Base-by-base conservation (phyloP, 257 asterid species). In the Striga asiatica region DNA sequence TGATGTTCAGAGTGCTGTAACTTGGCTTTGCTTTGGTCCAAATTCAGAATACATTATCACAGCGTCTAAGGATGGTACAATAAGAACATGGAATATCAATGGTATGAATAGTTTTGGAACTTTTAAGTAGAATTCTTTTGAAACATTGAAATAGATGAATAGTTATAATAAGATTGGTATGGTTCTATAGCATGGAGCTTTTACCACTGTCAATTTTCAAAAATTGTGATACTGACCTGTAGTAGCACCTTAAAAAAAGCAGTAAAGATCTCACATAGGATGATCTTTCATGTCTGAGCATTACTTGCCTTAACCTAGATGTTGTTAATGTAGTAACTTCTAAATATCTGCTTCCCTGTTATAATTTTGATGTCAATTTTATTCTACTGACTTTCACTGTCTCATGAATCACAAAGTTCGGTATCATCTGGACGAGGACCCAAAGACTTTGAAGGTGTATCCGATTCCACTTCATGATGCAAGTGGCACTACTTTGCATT, bases 21-120 rank as follows among this genome's bases (percentile, higher is more conserved):
- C 97, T 21, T 92, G 99, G 93, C 81, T 92, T 65, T 85, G 99
- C 85, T 92, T 92, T 66, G 52, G 77, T 62, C 93, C 86, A 41
- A 78, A 79, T 73, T 92, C 99, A 25, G 97, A 92, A 60, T 80
- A 92, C 66, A 75, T 92, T 60, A 71, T 92, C 73, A 92, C 99
- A 8, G 87, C 94, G 59, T 92, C 99, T 23, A 92, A 88, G 87
- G 99, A 92, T 69, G 95, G 94, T 42, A 72, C 93, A 4, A 82
- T 92, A 47, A 79, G 99, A 70, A 72, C 73, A 68, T 92, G 97
- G 97, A 92, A 92, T 65, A 85, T 92, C 69, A 78, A 84, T 48
- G 99, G 99, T 88, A 80, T 18, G 81, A 21, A 34, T 32, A 48
- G 55, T 51, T 56, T 18, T 24, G 2, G n/a, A 29, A 27, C n/a